Conservation (phyloP, 2,329 filamentous ascomycete genomes). For the Aquanectria penicillioides region DNA sequence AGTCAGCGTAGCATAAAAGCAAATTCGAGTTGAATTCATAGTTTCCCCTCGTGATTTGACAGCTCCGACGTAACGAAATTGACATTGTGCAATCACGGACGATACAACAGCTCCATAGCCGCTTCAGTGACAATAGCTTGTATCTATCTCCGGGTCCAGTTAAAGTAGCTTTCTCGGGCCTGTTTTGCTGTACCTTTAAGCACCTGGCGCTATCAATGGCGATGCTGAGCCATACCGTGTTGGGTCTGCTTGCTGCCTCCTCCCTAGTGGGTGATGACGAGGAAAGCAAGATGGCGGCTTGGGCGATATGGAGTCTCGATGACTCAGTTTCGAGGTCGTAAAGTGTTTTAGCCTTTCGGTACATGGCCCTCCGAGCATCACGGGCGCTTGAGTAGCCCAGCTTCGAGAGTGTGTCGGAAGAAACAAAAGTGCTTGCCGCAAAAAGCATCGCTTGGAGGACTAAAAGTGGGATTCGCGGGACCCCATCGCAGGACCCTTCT, state of each 20-base stretch:
- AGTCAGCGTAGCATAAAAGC: neutral
- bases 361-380: neutral
- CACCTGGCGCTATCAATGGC: slow-evolving; percentile 5
- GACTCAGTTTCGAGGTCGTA: slow-evolving; percentile 56
- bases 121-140: neutral
- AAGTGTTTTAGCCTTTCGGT: slow-evolving; percentile 44
- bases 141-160: neutral
- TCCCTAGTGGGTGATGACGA: slow-evolving; percentile 22
- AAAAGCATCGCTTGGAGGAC: slow-evolving; percentile 9
- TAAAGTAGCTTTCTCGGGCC: no score
- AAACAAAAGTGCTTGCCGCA: neutral
- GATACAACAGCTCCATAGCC: slow-evolving; percentile 12
- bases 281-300: slow-evolving; percentile 54
- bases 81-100: neutral
- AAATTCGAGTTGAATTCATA: neutral
- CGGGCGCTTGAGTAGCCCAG: neutral
- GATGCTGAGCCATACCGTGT: slow-evolving; percentile 5
- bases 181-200: neutral
- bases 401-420: neutral
- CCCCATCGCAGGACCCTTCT: slow-evolving; percentile 14
- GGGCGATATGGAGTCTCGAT: slow-evolving; percentile 51
- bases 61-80: neutral
- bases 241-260: neutral
- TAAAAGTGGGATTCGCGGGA: neutral
- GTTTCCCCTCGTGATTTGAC: neutral